Evolutionary conservation across 441 rosid species (phyloP), one percentile per base, ranked within the genome.

Genomic region (Arabidopsis hybrid): DNA sequence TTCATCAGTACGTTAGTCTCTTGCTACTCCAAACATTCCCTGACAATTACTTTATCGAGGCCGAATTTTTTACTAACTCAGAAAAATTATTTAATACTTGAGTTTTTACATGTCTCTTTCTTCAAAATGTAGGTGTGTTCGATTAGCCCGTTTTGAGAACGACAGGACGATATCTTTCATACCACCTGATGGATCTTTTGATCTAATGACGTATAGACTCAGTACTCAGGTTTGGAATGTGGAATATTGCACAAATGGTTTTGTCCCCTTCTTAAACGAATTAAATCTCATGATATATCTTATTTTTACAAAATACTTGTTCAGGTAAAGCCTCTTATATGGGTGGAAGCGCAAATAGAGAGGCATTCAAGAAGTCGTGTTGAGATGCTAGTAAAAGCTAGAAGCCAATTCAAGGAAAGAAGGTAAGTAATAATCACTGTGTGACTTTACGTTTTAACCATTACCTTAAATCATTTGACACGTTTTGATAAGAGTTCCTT

Each of bases 341-440:
- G 99, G 99, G 99, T 95, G 78, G 99, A 95, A 87, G 97, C 97
- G 67, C 98, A 93, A 81, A 91, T 95, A 72, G 98, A 95, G 86
- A 91, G 79, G 80, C 99, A 96, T 87, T 93, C 98, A 26, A 89
- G 96, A 85, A 96, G 99, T 78, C 94, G 99, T 58, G 84, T 95
- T 59, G 99, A 93, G 85, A 86, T 95, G 56, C 83, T 84, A 76
- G 98, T 95, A 42, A 95, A 95, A 81, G 99, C 98, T 65, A 83
- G 98, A 81, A 93, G 98, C 79, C 99, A 93, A 83, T 96, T 91
- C 86, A 96, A 93, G 85, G 99, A 96, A 82, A 97, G 98, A 42
- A 95, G 99, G 99, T 93, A 83, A 55, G 36, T 66, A 38, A 42
- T 47, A 38, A 34, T 39, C 47, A 7, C 6, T 47, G 6, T 11